Evolutionary conservation across 306 rosid genomes (phyloP), one percentile per base, ranked within the genome.

Genomic region (Vicia sativa): DNA sequence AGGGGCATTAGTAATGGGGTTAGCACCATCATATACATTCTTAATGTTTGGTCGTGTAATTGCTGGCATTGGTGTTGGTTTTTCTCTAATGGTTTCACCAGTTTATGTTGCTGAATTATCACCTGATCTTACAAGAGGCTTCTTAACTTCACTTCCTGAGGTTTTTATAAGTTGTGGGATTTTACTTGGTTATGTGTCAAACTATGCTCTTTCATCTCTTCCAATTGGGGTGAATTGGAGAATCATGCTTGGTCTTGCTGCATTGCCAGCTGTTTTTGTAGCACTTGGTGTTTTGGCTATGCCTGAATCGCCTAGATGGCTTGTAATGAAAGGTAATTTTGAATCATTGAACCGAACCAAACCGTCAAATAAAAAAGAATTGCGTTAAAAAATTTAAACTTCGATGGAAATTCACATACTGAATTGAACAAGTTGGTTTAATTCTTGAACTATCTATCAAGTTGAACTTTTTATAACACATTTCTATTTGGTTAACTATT

Each of bases 291-390:
- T 83, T 7, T 37, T 91, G 4, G 74, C 80, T 16, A 87, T 91
- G 97, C 97, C 97, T 0, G 97, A 91, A 29, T 91, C 96, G 0
- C 96, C 96, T 0, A 80, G 91, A 0, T 91, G 97, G 97, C 80
- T 91, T 1, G 79, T 78, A 9, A 74, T 89, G 80, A 87, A 89
- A 52, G 97, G 96, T 1, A 77, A 41, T 31, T 69, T 52, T 21
- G 23, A 21, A 21, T 2, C 23, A 21, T 43, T 12, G 14, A 5
- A 1, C 1, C 15, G 9, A 45, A 45, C 19, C 0, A 4, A 45
- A 45, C 11, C 3, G 11, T 6, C 52, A 45, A 2, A 45, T 19
- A 1, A 14, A 44, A 44, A 7, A 25, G 28, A 3, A 25, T 25
- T 6, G 18, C 3, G n/a, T 9, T 8, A 6, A n/a, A n/a, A n/a